These are phyloP conservation scores for Colletotrichum plurivorum DNA, from an alignment of 2,329 filamentous ascomycete genomes.

Conservation along the genomic window DNA sequence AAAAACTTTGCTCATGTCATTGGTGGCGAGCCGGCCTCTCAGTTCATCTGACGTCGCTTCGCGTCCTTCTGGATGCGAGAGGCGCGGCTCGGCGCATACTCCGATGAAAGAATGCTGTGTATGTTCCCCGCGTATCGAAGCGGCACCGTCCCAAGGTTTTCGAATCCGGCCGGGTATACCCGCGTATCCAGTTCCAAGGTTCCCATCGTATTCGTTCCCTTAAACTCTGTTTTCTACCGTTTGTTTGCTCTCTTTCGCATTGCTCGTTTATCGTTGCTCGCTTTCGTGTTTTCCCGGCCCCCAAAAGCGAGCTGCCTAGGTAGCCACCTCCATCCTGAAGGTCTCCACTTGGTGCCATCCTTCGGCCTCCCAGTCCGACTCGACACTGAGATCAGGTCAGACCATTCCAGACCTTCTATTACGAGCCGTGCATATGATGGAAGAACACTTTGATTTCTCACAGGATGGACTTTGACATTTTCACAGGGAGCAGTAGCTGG, in stretches of 20 bases:
- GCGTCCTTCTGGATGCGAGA: constrained; percentile 5
- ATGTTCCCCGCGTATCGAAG: neutral
- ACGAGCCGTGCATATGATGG: too few species aligned
- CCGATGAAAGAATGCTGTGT: neutral
- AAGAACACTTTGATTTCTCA: too few species aligned
- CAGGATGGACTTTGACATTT: too few species aligned
- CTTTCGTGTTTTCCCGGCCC: constrained; percentile 1
- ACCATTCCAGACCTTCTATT: too few species aligned
- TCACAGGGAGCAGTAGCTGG: too few species aligned
- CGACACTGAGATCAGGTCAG: too few species aligned
- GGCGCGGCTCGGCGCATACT: constrained; percentile 4
- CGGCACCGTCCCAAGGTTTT: too few species aligned
- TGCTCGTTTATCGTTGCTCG: constrained; percentile 20
- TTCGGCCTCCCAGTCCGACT: too few species aligned
- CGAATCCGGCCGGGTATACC: constrained; percentile 1
- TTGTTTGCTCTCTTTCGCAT: neutral
- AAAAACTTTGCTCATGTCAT: constrained; percentile 17
- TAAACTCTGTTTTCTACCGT: neutral
- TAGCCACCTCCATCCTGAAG: too few species aligned
- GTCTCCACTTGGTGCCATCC: too few species aligned
- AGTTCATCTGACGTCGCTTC: constrained; percentile 19
- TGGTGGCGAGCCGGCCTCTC: neutral
- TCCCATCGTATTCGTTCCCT: neutral
- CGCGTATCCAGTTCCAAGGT: constrained; percentile 2
- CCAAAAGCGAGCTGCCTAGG: constrained; percentile 7